Percentiles rank a stretch among this genome's conserved stretches.
Evolutionary conservation across 2,329 filamentous ascomycete genomes (phyloP).

Genomic region (Phaeomoniella chlamydospora): DNA sequence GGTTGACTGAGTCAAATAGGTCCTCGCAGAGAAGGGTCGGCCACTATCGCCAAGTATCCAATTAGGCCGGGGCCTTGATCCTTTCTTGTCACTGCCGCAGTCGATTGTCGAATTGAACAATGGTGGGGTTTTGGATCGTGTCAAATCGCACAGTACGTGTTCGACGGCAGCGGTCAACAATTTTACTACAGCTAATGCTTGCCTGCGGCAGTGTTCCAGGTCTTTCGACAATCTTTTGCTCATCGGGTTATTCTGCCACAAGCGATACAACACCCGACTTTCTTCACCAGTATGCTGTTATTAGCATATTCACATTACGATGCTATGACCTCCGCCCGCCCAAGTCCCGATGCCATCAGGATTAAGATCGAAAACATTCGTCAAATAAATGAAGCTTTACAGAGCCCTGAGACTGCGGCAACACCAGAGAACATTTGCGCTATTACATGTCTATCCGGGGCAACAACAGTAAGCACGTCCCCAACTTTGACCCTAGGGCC

Average conservation of each 20-base stretch:
- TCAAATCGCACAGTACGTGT: neutral
- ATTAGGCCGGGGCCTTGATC: neutral
- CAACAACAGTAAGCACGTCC: neutral
- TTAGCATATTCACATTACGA: neutral
- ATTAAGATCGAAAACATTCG: neutral
- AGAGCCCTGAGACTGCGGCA: neutral
- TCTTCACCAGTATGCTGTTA: neutral
- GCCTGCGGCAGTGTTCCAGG: neutral
- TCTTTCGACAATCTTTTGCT: neutral
- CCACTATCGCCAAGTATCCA: neutral
- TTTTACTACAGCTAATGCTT: too few species aligned
- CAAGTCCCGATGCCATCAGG: neutral
- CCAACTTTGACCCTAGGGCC: too few species aligned
- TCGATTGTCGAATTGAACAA: neutral
- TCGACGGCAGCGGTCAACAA: neutral
- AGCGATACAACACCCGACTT: neutral
- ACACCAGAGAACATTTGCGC: neutral
- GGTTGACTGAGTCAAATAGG: too few species aligned
- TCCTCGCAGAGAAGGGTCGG: neutral
- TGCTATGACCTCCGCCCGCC: neutral
- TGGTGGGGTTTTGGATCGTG: neutral
- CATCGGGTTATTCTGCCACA: neutral
- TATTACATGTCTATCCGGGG: neutral
- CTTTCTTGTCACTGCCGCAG: neutral
- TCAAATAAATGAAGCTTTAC: neutral